Percentiles rank a stretch among this genome's conserved stretches.
Conservation (phyloP, 306 rosid genomes). For the Prunus davidiana region DNA sequence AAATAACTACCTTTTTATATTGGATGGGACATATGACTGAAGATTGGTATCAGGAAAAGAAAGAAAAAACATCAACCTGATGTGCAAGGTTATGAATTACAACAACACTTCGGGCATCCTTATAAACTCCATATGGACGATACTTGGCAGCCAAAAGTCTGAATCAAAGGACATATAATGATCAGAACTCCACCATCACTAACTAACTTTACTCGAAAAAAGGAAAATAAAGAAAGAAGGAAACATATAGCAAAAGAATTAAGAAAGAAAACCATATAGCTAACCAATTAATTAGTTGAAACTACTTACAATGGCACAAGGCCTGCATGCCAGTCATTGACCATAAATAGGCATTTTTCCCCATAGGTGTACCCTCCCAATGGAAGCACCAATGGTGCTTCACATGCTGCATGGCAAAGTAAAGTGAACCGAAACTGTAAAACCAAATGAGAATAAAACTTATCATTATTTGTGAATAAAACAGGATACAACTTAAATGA, state of each 20-base stretch:
- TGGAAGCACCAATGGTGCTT: constrained; percentile 88
- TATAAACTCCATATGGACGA: constrained; percentile 76
- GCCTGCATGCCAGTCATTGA: constrained; percentile 95
- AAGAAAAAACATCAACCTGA: constrained; percentile 47
- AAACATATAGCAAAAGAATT: not conserved
- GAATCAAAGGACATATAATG: constrained; percentile 36
- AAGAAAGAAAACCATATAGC: not conserved
- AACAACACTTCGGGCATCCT: constrained; percentile 79
- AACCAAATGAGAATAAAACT: constrained; percentile 47
- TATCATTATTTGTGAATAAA: constrained; percentile 37
- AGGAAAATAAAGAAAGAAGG: not conserved
- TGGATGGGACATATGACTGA: not conserved
- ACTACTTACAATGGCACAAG: constrained; percentile 74
- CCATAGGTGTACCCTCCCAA: constrained; percentile 83
- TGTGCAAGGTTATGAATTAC: constrained; percentile 86
- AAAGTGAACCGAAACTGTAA: constrained; percentile 96
- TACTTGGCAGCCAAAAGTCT: constrained; percentile 84
- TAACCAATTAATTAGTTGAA: constrained; percentile 6
- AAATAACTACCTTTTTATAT: not conserved
- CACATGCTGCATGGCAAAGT: constrained; percentile 91
- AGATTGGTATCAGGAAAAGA: not conserved
- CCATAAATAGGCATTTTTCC: constrained; percentile 68
- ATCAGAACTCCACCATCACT: constrained; percentile 13
- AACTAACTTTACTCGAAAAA: constrained; percentile 12
- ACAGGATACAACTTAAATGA: constrained; percentile 5